phyloP scores from a whole-genome alignment of 768 basidiomycete genomes.

The Tylopilus felleus region DNA sequence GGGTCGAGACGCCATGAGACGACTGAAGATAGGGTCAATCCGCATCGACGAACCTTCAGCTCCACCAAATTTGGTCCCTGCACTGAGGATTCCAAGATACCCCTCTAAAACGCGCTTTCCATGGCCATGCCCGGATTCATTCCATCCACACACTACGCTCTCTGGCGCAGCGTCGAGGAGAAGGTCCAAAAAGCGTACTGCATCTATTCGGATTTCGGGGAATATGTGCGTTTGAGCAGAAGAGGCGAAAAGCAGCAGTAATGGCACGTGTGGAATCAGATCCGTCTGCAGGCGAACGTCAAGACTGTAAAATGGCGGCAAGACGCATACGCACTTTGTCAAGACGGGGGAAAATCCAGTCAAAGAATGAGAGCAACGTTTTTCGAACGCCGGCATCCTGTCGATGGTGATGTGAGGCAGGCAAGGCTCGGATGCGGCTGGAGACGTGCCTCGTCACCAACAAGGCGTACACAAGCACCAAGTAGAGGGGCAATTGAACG shows the following conservation, averaged over 20 bases:
- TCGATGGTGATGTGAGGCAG: neutral
- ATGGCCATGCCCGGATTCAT: slow-evolving; percentile 45
- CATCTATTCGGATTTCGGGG: slow-evolving; percentile 91
- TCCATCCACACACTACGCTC: slow-evolving; percentile 67
- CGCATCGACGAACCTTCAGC: slow-evolving; percentile 42
- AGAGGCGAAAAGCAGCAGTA: slow-evolving; percentile 79
- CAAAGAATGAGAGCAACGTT: slow-evolving; percentile 60
- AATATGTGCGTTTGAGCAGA: slow-evolving; percentile 95
- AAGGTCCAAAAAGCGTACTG: slow-evolving; percentile 74
- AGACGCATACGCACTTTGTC: slow-evolving; percentile 43
- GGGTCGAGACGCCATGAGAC: neutral
- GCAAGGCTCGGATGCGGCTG: neutral
- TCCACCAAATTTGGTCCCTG: slow-evolving; percentile 59
- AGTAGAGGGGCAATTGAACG: slow-evolving; percentile 54
- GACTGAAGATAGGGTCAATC: neutral
- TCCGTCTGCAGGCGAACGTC: slow-evolving; percentile 47
- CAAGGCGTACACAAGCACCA: slow-evolving; percentile 60
- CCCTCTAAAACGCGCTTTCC: slow-evolving; percentile 71
- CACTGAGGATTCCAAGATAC: slow-evolving; percentile 75
- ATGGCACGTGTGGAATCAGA: slow-evolving; percentile 68
- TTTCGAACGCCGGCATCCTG: slow-evolving; percentile 84
- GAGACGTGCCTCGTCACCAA: slow-evolving; percentile 73
- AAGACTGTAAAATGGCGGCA: neutral
- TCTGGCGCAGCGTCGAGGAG: slow-evolving; percentile 69
- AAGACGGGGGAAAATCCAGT: slow-evolving; percentile 69